Evolutionary conservation across 805 yeast species (phyloP).

Genomic region (Pichia rugopelliculosa): DNA sequence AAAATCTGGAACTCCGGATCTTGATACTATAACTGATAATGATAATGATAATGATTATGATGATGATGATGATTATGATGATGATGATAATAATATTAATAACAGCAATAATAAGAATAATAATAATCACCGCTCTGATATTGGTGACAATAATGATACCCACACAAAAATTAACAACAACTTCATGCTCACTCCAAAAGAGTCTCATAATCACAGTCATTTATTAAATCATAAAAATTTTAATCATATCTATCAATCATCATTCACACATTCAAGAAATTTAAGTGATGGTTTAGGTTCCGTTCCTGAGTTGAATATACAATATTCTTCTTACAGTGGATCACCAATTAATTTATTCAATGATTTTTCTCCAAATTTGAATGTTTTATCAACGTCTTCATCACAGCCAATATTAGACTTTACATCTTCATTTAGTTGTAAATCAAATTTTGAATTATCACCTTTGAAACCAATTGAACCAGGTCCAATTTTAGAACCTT

Average conservation of each 20-base stretch:
- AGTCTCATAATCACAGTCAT: background rate
- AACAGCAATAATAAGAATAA: too few species aligned
- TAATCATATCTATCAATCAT: background rate
- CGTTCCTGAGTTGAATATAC: constrained; percentile 8
- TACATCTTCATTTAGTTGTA: constrained; percentile 61
- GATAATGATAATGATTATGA: constrained; percentile 1
- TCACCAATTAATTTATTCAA: constrained; percentile 21
- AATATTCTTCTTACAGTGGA: constrained; percentile 8
- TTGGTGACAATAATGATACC: background rate
- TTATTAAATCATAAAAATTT: background rate
- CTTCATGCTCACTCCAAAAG: background rate
- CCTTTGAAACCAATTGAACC: constrained; percentile 49
- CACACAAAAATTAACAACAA: background rate
- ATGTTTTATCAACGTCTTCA: constrained; percentile 20
- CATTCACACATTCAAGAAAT: constrained; percentile 1
- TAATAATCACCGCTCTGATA: too few species aligned
- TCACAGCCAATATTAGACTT: constrained; percentile 34
- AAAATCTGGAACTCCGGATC: background rate
- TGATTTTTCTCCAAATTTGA: constrained; percentile 15
- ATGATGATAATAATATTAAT: background rate
- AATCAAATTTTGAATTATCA: constrained; percentile 55
- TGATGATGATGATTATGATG: background rate
- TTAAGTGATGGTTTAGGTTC: constrained; percentile 5
- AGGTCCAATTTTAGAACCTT: constrained; percentile 60
- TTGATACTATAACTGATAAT: background rate